Evolutionary conservation across 495 filamentous ascomycete species (phyloP), one percentile per base, ranked within the genome.

Genomic region (Aspergillus taichungensis): DNA sequence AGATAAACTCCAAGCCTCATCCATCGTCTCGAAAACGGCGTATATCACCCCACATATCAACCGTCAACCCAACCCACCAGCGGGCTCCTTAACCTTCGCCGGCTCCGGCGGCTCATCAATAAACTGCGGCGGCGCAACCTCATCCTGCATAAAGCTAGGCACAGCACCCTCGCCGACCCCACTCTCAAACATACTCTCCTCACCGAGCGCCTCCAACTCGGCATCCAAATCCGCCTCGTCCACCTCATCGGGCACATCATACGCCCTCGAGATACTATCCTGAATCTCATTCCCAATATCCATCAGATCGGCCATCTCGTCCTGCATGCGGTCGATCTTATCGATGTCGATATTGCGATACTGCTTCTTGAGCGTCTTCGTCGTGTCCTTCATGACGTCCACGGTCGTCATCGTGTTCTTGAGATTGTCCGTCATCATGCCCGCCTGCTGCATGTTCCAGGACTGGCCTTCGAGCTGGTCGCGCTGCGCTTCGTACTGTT

Each of bases 401-500:
- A 97, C 88, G 0, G 92, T 97, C 13, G 88, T 92, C 90, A 97
- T 95, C 42, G 94, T 90, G 63, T 97, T 96, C 61, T 95, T 94
- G 30, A 98, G 80, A 56, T 98, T 97, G 66, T 97, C 92, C 68
- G 92, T 89, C 94, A 98, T 97, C 76, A 94, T 95, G 63, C 87
- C 85, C 6, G 92, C 92, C 61, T 97, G 92, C 64, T 97, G 90
- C 90, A 98, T 96, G 70, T 97, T 98, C 92, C 92, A 97, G 9
- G 84, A 85, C 64, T 97, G 92, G 53, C 84, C 79, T 64, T 94
- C 87, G 43, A 97, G 82, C 67, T 98, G 89, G 53, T 97, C 91
- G 12, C 89, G 84, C 70, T 98, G 91, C 8, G 74, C 69, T 64
- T 98, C 92, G 78, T 96, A 95, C 67, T 91, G 83, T 59, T 94